Evolutionary conservation across 2,329 filamentous ascomycete species (phyloP), one percentile per base, ranked within the genome.

Genomic region (Aaosphaeria arxii): DNA sequence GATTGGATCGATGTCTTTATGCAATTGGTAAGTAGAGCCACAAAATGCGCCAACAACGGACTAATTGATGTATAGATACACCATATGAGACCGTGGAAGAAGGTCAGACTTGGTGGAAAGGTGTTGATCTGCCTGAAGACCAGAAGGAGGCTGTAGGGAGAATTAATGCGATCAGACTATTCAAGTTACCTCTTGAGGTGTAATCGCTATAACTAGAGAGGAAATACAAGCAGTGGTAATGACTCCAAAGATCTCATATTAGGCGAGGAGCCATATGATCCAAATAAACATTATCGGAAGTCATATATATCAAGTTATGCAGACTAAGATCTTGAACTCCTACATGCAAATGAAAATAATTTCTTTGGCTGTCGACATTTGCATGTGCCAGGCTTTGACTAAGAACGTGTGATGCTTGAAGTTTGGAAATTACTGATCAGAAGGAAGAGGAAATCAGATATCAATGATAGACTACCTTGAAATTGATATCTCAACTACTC

Each of bases 1-100:
- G 71, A 0, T 49, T 64, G 1, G 66, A 72, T 4, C 53, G 72
- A 13, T 75, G 73, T 45, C 49, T 75, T 32, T 75, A 61, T 46
- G 67, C 72, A 0, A 74, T 75, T 32, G 60, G 60, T 63, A 41
- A 42, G 55, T 49, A 9, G 5, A 24, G 11, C 32, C 6, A 30
- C 11, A 40, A 2, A 39, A 29, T 32, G 11, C 33, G 32, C 9
- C 9, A 9, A 13, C n/a, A 13, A 13, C 33, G 9, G 33, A 36
- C 33, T 9, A 36, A 36, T 36, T 24, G 17, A 24, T 24, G 17
- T 30, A 6, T 30, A 45, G 71, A 73, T 68, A 60, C 52, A 51
- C 63, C 38, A 11, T 53, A 55, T 13, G 54, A 56, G 30, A 49
- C 44, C 13, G 52, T 66, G 6, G 61, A 64, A 45, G 62, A 66